A percentile compares a stretch with the other conserved stretches of the same genome.
Evolutionary conservation across 768 basidiomycete species (phyloP).

Genomic region (Russula virescens): DNA sequence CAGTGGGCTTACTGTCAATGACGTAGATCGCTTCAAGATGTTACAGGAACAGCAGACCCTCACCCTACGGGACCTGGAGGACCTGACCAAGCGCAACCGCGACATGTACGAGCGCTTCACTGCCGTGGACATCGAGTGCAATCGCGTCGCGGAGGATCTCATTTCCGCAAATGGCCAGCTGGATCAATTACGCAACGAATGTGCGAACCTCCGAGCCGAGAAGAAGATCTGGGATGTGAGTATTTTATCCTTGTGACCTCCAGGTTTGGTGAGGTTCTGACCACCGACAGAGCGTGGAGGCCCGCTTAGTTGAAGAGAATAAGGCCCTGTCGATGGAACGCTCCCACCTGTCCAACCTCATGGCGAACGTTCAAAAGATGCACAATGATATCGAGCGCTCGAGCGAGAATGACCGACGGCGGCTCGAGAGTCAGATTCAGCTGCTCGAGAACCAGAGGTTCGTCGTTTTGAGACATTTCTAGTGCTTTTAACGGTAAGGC

Average conservation of each 20-base stretch:
- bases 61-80: slow-evolving; percentile 60
- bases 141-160: slow-evolving; percentile 62
- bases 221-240: slow-evolving; percentile 89
- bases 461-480: slow-evolving; percentile 25
- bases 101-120: slow-evolving; percentile 70
- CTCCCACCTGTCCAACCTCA: slow-evolving; percentile 78
- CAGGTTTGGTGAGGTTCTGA: neutral
- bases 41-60: slow-evolving; percentile 61
- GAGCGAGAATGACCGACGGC: slow-evolving; percentile 73
- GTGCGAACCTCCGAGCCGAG: slow-evolving; percentile 85
- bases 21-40: slow-evolving; percentile 62
- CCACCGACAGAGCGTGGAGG: slow-evolving; percentile 59
- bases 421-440: slow-evolving; percentile 75
- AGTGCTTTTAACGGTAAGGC: neutral
- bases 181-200: slow-evolving; percentile 80
- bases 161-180: slow-evolving; percentile 50
- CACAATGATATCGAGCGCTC: slow-evolving; percentile 82
- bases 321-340: slow-evolving; percentile 72
- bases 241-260: neutral
- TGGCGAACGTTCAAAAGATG: slow-evolving; percentile 87
- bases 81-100: slow-evolving; percentile 60
- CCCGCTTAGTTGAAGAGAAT: slow-evolving; percentile 81
- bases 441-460: slow-evolving; percentile 76
- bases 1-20: neutral
- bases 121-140: slow-evolving; percentile 68